Conservation (phyloP, 225 moss, liverwort and hornwort species). For the Thuidium tamariscinum region DNA sequence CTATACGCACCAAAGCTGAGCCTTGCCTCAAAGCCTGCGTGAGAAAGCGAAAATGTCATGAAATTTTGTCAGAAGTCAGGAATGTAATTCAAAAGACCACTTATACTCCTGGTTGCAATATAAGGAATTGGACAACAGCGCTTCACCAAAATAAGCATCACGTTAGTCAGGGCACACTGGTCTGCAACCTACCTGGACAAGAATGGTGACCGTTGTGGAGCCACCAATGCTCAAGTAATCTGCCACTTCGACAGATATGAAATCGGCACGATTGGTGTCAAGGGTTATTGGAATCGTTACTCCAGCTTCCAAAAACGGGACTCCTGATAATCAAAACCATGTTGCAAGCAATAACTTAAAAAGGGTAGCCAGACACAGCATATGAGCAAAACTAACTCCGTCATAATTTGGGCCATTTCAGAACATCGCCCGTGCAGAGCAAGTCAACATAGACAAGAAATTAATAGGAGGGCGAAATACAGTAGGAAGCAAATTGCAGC, state of each 20-base stretch:
- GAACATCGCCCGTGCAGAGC: neutral
- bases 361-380: neutral
- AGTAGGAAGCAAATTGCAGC: neutral
- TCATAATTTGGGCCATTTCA: neutral
- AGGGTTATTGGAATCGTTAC: conserved; percentile 41
- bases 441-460: neutral
- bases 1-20: conserved; percentile 73
- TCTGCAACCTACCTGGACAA: conserved; percentile 38
- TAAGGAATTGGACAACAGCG: neutral
- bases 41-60: neutral
- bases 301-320: conserved; percentile 71
- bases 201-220: conserved; percentile 44
- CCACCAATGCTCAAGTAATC: conserved; percentile 38
- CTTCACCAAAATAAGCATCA: neutral
- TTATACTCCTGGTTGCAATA: neutral
- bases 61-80: neutral
- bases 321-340: conserved; percentile 33
- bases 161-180: neutral
- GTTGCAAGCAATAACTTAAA: neutral
- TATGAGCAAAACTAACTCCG: neutral
- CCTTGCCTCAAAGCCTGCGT: conserved; percentile 81
- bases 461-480: neutral
- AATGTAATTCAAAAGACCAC: neutral
- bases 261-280: conserved; percentile 81
- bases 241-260: conserved; percentile 66